Percentiles rank a stretch among this genome's conserved stretches.
These are phyloP conservation scores for Podosphaera aphanis DNA, from an alignment of 2,329 filamentous ascomycete genomes.

Conservation along the genomic window DNA sequence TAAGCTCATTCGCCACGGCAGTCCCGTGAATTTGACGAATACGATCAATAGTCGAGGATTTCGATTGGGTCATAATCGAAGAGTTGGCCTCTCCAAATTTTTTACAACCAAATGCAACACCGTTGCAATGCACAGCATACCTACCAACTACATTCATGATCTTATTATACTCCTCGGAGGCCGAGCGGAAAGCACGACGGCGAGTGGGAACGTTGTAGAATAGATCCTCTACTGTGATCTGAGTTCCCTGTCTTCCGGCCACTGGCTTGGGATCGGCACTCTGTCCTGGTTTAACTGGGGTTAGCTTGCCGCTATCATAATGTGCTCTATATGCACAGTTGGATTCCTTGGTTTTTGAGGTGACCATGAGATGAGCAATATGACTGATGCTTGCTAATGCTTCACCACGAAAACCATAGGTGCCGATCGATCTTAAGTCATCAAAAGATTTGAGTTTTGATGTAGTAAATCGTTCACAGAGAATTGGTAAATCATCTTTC, in stretches of 20 bases:
- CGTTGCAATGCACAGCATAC: constrained; percentile 75
- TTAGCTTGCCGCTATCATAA: constrained; percentile 63
- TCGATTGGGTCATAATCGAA: constrained; percentile 55
- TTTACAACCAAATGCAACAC: constrained; percentile 91
- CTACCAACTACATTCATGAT: constrained; percentile 86
- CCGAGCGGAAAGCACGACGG: constrained; percentile 68
- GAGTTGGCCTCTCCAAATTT: constrained; percentile 76
- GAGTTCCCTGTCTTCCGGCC: constrained; percentile 71
- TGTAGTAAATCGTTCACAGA: constrained; percentile 91
- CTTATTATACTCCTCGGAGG: constrained; percentile 90
- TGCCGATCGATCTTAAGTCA: constrained; percentile 69
- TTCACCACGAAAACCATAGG: constrained; percentile 95
- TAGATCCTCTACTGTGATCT: constrained; percentile 87
- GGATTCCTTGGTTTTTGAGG: constrained; percentile 75
- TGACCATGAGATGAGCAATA: constrained; percentile 86
- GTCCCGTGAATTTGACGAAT: constrained; percentile 80
- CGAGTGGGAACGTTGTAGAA: constrained; percentile 92
- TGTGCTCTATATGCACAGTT: constrained; percentile 75
- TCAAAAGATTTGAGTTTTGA: constrained; percentile 89
- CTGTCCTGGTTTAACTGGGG: constrained; percentile 70
- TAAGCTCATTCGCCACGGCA: constrained; percentile 65
- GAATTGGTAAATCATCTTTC: constrained; percentile 75
- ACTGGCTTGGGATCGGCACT: constrained; percentile 64
- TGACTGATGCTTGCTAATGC: constrained; percentile 94
- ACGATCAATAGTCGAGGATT: constrained; percentile 51